These are phyloP conservation scores for Eucalyptus viminalis DNA, from an alignment of 345 rosid genomes.

Conservation along the genomic window DNA sequence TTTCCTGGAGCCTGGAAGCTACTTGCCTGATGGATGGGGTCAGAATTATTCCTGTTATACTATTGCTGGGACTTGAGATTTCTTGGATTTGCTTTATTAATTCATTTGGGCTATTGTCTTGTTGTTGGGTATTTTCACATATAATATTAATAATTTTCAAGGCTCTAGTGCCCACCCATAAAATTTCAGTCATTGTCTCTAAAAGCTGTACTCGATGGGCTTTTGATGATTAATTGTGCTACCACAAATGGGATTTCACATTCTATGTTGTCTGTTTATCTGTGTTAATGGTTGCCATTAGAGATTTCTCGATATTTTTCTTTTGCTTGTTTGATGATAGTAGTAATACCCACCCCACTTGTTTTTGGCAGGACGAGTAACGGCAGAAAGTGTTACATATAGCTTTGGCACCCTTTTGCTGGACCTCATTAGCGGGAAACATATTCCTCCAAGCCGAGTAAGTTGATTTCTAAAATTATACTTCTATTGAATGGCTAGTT, in stretches of 20 bases:
- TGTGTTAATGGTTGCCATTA: not conserved
- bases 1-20: not conserved
- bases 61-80: not conserved
- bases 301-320: not conserved
- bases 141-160: not conserved
- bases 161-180: not conserved
- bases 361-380: slow-evolving; percentile 58
- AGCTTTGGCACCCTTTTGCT: slow-evolving; percentile 89
- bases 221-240: not conserved
- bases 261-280: not conserved
- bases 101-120: not conserved
- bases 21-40: not conserved
- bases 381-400: slow-evolving; percentile 80
- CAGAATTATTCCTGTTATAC: not conserved
- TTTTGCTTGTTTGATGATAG: not conserved
- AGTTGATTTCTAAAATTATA: slow-evolving; percentile 2
- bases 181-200: not conserved
- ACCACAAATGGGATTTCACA: not conserved
- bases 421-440: slow-evolving; percentile 93
- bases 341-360: not conserved
- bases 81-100: not conserved
- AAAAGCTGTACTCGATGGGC: not conserved
- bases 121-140: not conserved
- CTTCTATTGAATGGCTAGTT: not conserved
- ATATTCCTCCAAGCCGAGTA: slow-evolving; percentile 96